Conservation (phyloP, 202 grass and related monocot species). For the Carex sylvatica region DNA sequence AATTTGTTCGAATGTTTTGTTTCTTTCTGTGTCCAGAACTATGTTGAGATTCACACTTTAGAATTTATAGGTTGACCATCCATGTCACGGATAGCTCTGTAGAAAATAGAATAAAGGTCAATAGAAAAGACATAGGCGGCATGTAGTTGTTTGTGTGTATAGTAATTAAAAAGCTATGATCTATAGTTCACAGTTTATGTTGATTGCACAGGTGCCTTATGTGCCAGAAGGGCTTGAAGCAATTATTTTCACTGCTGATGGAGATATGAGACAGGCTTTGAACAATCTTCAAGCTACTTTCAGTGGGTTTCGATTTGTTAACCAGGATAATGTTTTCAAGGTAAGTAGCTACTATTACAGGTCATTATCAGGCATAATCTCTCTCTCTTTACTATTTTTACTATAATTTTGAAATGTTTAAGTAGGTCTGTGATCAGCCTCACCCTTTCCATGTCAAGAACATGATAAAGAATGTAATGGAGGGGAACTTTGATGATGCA, state of each 20-base stretch:
- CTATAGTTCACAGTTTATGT: background rate
- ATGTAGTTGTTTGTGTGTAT: background rate
- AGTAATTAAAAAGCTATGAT: background rate
- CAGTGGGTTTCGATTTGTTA: slow-evolving; percentile 89
- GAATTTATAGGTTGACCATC: background rate
- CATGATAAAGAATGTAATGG: slow-evolving; percentile 87
- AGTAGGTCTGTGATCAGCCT: slow-evolving; percentile 92
- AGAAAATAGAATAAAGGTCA: background rate
- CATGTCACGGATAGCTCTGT: background rate
- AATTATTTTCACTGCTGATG: slow-evolving; percentile 97
- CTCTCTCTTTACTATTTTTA: background rate
- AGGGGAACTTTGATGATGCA: slow-evolving; percentile 81
- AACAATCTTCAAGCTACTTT: slow-evolving; percentile 98
- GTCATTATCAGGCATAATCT: background rate
- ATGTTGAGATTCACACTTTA: background rate
- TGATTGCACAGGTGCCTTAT: slow-evolving; percentile 66
- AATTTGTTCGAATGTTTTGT: background rate
- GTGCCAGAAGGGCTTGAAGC: slow-evolving; percentile 93
- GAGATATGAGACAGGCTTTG: slow-evolving; percentile 97
- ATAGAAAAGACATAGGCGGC: background rate
- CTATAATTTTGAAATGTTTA: slow-evolving; percentile 18
- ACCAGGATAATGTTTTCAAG: slow-evolving; percentile 99
- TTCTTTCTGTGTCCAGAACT: background rate
- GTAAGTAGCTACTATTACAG: slow-evolving; percentile 26
- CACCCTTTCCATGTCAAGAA: slow-evolving; percentile 92